A percentile compares a stretch with the other conserved stretches of the same genome.
phyloP scores from a whole-genome alignment of 192 early-diverging fungal species.

The Entomortierella beljakovae region DNA sequence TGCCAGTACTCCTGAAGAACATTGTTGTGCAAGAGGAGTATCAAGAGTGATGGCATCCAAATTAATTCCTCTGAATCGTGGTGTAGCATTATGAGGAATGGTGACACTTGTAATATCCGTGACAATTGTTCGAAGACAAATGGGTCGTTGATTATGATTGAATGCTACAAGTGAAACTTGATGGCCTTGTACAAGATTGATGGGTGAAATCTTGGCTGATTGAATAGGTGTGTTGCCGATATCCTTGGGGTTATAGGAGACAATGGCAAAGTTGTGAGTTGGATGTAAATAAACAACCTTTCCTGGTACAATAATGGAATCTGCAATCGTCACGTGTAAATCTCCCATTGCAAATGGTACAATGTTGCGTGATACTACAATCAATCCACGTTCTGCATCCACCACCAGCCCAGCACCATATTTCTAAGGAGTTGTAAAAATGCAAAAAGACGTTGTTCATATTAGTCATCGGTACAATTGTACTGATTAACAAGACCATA shows the following conservation, averaged over 20 bases:
- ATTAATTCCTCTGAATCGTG: constrained; percentile 70
- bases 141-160: constrained; percentile 65
- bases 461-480: too few relatives aligned
- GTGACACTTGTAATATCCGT: constrained; percentile 69
- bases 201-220: constrained; percentile 67
- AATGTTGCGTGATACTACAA: constrained; percentile 83
- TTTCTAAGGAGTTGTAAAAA: constrained; percentile 49
- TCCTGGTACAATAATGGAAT: constrained; percentile 86
- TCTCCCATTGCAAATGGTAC: constrained; percentile 84
- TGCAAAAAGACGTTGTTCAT: not conserved
- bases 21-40: constrained; percentile 85
- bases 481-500: too few relatives aligned
- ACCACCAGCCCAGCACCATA: constrained; percentile 83
- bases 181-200: constrained; percentile 73
- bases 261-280: constrained; percentile 88
- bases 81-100: constrained; percentile 63
- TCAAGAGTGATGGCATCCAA: constrained; percentile 86
- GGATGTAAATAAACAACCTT: constrained; percentile 87
- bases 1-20: constrained; percentile 77
- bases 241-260: constrained; percentile 83
- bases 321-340: constrained; percentile 83
- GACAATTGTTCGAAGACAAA: constrained; percentile 72
- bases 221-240: constrained; percentile 81
- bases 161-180: constrained; percentile 68
- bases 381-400: constrained; percentile 81